These are phyloP conservation scores for Plasmodium vivax DNA, from an alignment of 169 alveolate species.

Conservation along the genomic window DNA sequence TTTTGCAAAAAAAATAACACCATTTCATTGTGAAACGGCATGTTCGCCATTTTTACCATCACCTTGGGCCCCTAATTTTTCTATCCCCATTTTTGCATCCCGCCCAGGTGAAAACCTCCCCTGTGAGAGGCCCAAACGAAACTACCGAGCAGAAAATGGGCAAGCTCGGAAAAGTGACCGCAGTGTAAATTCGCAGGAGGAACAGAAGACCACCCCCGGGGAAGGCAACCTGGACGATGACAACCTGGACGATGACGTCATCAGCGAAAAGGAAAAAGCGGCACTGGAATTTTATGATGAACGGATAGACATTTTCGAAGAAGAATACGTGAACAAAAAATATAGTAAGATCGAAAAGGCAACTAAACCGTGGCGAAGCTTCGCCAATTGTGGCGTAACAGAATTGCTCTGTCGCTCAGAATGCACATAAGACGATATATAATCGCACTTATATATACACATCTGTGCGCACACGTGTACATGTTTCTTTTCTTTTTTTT, in stretches of 20 bases:
- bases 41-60: background rate
- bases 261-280: slow-evolving; percentile 55
- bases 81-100: background rate
- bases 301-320: slow-evolving; percentile 59
- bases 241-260: slow-evolving; percentile 38
- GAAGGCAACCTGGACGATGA: slow-evolving; percentile 18
- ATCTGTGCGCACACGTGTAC: background rate
- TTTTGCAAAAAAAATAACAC: background rate
- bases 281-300: slow-evolving; percentile 72
- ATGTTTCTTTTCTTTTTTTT: background rate
- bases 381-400: background rate
- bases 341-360: slow-evolving; percentile 43
- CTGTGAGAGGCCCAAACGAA: background rate
- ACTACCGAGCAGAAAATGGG: background rate
- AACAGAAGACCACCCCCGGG: background rate
- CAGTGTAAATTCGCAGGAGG: background rate
- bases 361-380: background rate
- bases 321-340: slow-evolving; percentile 73
- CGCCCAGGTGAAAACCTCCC: background rate
- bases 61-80: background rate
- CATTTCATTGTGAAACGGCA: background rate
- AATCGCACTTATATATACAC: background rate
- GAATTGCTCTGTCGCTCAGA: background rate
- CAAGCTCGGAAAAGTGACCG: background rate
- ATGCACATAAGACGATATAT: background rate